A percentile compares a stretch with the other conserved stretches of the same genome.
phyloP scores from a whole-genome alignment of 1,284 basidiomycete species.

The Marasmius sp. region DNA sequence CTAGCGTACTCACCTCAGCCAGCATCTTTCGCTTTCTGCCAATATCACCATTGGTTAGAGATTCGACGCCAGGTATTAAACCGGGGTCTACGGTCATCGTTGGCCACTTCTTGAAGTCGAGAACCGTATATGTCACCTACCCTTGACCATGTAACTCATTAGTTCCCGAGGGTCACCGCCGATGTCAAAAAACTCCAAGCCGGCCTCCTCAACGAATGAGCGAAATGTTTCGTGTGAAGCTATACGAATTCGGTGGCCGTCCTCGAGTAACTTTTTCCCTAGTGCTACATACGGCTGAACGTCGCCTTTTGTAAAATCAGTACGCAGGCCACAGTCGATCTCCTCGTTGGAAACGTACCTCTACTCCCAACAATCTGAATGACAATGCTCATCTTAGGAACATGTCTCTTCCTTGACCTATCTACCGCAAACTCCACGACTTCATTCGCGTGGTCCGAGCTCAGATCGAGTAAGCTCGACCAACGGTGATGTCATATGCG shows the following conservation, averaged over 20 bases:
- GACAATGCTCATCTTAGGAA: conserved; percentile 54
- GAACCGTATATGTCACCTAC: conserved; percentile 25
- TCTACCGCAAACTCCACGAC: conserved; percentile 55
- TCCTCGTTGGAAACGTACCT: conserved; percentile 34
- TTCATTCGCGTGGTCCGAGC: conserved; percentile 41
- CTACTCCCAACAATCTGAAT: conserved; percentile 67
- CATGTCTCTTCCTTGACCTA: conserved; percentile 31
- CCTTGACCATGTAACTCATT: conserved; percentile 63
- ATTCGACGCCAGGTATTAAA: conserved; percentile 50
- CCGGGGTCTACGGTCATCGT: conserved; percentile 41
- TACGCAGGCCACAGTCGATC: not conserved
- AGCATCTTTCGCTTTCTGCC: conserved; percentile 48
- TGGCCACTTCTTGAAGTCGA: conserved; percentile 2
- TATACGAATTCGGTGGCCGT: conserved; percentile 64
- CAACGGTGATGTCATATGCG: too few relatives aligned
- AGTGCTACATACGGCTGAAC: conserved; percentile 73
- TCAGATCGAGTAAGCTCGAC: conserved; percentile 49
- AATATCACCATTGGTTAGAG: conserved; percentile 49
- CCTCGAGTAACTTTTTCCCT: conserved; percentile 48
- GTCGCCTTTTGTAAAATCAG: conserved; percentile 45
- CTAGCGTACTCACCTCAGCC: conserved; percentile 26
- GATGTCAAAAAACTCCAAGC: conserved; percentile 56
- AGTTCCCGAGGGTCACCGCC: conserved; percentile 61
- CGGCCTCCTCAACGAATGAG: conserved; percentile 49
- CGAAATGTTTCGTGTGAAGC: conserved; percentile 68